phyloP scores from a whole-genome alignment of 2,329 filamentous ascomycete species.

The Erysiphe pisi region DNA sequence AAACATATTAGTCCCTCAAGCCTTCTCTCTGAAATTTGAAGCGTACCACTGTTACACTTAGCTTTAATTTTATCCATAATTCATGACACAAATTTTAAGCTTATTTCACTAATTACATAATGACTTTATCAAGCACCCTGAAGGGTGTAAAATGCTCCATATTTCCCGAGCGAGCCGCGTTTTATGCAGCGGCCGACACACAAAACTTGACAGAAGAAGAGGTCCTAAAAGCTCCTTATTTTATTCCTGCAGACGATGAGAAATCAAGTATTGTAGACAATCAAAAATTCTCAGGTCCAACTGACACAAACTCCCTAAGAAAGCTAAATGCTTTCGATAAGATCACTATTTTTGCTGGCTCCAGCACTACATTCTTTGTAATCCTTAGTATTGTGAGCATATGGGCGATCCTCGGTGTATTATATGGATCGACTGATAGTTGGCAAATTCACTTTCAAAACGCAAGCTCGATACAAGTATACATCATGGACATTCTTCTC shows the following conservation, averaged over 20 bases:
- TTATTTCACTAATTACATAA: too few species aligned
- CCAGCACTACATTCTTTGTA: conserved; percentile 34
- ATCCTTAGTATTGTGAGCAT: conserved; percentile 36
- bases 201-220: conserved; percentile 29
- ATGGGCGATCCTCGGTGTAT: conserved; percentile 37
- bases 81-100: too few species aligned
- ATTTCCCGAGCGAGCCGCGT: conserved; percentile 29
- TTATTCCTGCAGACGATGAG: background rate
- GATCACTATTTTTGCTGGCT: conserved; percentile 35
- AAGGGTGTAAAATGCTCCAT: conserved; percentile 30
- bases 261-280: conserved; percentile 3
- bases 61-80: too few species aligned
- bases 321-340: conserved; percentile 34
- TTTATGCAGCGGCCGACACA: conserved; percentile 31
- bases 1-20: too few species aligned
- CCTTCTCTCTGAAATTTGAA: too few species aligned
- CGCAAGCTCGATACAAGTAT: conserved; percentile 38
- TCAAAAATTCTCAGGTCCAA: conserved; percentile 26
- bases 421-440: conserved; percentile 36
- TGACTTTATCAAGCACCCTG: conserved; percentile 16
- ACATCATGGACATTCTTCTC: conserved; percentile 38
- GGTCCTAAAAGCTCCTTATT: conserved; percentile 27
- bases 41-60: too few species aligned
- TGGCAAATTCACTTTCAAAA: conserved; percentile 39
- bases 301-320: conserved; percentile 28